Percentiles rank a stretch among this genome's conserved stretches.
Evolutionary conservation across 2,329 filamentous ascomycete genomes (phyloP).

Genomic region (Cercospora nicotianae): DNA sequence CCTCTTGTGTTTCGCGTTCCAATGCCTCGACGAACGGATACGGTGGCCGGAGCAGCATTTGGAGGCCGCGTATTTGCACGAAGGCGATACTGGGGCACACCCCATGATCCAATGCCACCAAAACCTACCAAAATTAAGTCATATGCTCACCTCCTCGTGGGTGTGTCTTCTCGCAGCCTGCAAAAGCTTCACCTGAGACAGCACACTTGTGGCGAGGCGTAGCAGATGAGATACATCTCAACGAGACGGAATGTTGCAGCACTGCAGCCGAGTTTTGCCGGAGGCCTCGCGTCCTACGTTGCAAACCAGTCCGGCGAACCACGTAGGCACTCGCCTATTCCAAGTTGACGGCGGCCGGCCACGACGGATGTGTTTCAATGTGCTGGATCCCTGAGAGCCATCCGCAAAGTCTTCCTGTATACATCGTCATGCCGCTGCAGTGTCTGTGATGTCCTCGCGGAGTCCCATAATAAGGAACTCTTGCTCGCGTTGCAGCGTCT

Average conservation of each 20-base stretch:
- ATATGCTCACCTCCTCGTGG: neutral
- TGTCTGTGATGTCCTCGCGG: neutral
- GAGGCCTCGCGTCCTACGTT: neutral
- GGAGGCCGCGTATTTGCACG: neutral
- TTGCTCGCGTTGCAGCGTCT: neutral
- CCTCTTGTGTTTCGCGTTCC: neutral
- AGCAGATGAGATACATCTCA: neutral
- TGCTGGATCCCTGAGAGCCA: neutral
- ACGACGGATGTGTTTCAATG: neutral
- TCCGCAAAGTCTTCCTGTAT: neutral
- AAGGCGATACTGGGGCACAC: too few species aligned
- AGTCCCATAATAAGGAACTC: neutral
- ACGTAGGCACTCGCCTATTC: neutral
- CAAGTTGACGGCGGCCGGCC: neutral
- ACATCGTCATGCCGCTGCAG: neutral
- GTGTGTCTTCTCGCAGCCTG: neutral
- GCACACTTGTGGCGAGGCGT: neutral
- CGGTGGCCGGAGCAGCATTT: neutral
- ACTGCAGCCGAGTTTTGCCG: neutral
- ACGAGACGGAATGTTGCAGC: neutral
- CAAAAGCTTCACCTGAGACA: neutral
- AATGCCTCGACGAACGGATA: neutral
- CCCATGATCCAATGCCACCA: neutral
- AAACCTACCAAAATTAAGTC: neutral
- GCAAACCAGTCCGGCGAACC: neutral